phyloP scores from a whole-genome alignment of 176 grass and related monocot genomes.

The Alopecurus myosuroides region DNA sequence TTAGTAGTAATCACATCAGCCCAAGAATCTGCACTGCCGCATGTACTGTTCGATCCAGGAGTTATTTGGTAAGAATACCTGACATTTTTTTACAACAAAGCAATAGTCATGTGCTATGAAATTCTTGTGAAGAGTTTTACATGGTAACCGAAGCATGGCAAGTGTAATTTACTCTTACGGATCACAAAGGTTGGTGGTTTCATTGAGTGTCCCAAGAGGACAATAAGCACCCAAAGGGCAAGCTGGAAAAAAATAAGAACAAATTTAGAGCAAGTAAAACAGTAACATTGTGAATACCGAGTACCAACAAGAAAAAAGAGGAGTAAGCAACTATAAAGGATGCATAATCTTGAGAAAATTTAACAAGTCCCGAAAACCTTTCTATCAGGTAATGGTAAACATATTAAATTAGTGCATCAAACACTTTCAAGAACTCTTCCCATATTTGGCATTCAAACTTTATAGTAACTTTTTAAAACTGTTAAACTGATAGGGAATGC shows the following conservation, averaged over 20 bases:
- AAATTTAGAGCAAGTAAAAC: not conserved
- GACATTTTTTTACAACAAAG: not conserved
- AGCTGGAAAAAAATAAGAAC: constrained; percentile 41
- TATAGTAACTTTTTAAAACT: not conserved
- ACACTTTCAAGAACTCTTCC: not conserved
- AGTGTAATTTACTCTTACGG: constrained; percentile 48
- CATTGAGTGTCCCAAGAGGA: constrained; percentile 50
- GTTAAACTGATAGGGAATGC: not conserved
- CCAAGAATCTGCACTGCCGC: constrained; percentile 65
- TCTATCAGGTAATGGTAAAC: not conserved
- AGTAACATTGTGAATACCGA: not conserved
- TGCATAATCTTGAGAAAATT: not conserved
- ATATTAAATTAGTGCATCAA: not conserved
- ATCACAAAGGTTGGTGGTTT: constrained; percentile 56
- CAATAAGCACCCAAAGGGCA: constrained; percentile 86
- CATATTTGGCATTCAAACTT: not conserved
- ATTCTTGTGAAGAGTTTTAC: not conserved
- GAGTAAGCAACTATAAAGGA: not conserved
- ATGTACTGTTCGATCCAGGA: constrained; percentile 29
- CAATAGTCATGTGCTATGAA: constrained; percentile 4
- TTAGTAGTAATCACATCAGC: constrained; percentile 54
- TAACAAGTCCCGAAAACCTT: not conserved
- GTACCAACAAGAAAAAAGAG: not conserved
- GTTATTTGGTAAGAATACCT: constrained; percentile 78
- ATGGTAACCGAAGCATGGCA: not conserved